These are phyloP conservation scores for Corymbia maculata DNA, from an alignment of 345 rosid genomes.

Conservation along the genomic window DNA sequence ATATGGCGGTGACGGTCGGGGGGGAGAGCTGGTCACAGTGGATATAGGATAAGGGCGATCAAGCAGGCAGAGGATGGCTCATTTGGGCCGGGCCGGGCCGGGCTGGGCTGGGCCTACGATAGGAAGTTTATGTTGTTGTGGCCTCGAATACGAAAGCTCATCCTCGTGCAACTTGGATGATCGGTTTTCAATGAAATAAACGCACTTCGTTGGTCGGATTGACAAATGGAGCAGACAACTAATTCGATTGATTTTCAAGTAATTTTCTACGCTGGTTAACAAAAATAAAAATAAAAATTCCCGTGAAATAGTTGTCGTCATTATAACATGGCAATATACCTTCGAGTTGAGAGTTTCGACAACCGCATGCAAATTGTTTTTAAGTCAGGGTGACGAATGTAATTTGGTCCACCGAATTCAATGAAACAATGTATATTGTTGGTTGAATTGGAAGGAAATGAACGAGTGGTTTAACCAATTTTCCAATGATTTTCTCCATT, in stretches of 20 bases:
- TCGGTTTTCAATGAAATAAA: not conserved
- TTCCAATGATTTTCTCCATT: not conserved
- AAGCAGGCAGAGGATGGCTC: not conserved
- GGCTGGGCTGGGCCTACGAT: not conserved
- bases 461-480: not conserved
- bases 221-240: not conserved
- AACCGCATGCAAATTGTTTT: not conserved
- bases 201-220: not conserved
- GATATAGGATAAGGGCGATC: not conserved
- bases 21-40: not conserved
- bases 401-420: not conserved
- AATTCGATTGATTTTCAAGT: not conserved
- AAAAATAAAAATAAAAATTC: too few species aligned
- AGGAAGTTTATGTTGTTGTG: not conserved
- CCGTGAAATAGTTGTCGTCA: not conserved
- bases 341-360: not conserved
- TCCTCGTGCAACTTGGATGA: not conserved
- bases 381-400: not conserved
- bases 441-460: not conserved
- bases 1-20: not conserved
- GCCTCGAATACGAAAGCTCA: not conserved
- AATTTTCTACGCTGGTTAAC: not conserved
- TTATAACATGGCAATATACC: not conserved
- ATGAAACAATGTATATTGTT: not conserved
- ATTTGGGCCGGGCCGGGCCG: not conserved